Evolutionary conservation across 2,329 filamentous ascomycete species (phyloP).

Genomic region (Pezicula rhizophila): DNA sequence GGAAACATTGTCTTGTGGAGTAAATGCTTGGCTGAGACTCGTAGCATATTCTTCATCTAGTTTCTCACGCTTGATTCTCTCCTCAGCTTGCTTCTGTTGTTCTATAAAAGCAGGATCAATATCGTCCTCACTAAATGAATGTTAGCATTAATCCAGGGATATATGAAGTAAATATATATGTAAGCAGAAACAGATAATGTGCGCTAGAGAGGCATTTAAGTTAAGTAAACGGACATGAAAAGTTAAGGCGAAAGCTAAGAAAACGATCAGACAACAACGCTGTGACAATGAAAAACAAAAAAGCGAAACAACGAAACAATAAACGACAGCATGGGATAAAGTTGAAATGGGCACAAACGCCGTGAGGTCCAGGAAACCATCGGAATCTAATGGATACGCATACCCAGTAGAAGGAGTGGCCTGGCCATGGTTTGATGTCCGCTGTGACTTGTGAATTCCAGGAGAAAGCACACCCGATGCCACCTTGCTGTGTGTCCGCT

Average conservation of each 20-base stretch:
- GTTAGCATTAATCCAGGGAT: background rate
- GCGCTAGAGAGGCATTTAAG: background rate
- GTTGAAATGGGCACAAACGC: slow-evolving; percentile 15
- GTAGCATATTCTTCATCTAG: slow-evolving; percentile 29
- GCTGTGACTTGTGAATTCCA: slow-evolving; percentile 22
- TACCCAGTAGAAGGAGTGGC: slow-evolving; percentile 23
- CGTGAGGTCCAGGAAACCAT: slow-evolving; percentile 19
- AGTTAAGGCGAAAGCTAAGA: background rate
- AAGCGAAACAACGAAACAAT: background rate
- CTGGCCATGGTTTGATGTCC: slow-evolving; percentile 21
- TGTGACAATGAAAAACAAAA: background rate
- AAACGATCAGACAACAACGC: background rate
- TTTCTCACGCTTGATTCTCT: slow-evolving; percentile 31
- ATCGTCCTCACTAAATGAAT: slow-evolving; percentile 19
- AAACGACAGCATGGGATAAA: background rate
- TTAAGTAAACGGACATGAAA: background rate
- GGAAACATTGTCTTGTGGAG: background rate
- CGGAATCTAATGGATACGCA: slow-evolving; percentile 14
- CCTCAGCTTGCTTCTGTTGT: slow-evolving; percentile 30
- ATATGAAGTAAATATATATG: background rate
- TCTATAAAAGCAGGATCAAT: slow-evolving; percentile 11
- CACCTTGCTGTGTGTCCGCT: slow-evolving; percentile 23
- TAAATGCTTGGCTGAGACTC: slow-evolving; percentile 2
- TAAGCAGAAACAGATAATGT: too few species aligned
- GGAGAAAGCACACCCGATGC: slow-evolving; percentile 12